Percentiles rank a stretch among this genome's conserved stretches.
Conservation (phyloP, 1,284 basidiomycete species). For the Cryptococcus depauperatus region DNA sequence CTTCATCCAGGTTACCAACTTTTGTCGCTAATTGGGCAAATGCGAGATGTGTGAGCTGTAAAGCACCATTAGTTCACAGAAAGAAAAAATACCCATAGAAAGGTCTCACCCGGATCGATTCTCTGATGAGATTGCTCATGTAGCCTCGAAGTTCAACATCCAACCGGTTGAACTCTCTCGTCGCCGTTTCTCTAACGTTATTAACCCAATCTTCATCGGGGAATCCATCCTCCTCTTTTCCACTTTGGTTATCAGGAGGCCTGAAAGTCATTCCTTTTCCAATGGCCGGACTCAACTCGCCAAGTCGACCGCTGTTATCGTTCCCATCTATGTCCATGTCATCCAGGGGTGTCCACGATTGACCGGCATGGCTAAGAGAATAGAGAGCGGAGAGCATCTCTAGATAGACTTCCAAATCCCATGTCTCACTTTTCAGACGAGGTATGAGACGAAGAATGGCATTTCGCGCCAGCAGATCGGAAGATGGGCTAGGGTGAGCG, state of each 20-base stretch:
- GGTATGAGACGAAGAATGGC: conserved; percentile 27
- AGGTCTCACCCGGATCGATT: conserved; percentile 37
- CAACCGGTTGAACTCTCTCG: conserved; percentile 18
- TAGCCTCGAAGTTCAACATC: conserved; percentile 39
- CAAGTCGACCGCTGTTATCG: neutral
- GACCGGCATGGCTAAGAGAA: conserved; percentile 5
- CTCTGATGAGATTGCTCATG: conserved; percentile 41
- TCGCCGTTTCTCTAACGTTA: neutral
- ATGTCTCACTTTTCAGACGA: conserved; percentile 23
- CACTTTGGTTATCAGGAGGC: neutral
- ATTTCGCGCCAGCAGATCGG: conserved; percentile 17
- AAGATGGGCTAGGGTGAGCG: conserved; percentile 11
- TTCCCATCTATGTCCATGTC: neutral
- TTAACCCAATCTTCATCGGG: conserved; percentile 28
- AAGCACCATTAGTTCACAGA: neutral
- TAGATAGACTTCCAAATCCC: conserved; percentile 20
- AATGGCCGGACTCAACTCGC: neutral
- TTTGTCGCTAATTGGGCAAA: conserved; percentile 32
- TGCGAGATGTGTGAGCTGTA: conserved; percentile 39
- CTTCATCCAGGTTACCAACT: conserved; percentile 20
- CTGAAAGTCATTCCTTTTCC: neutral
- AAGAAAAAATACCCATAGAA: neutral
- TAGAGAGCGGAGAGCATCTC: conserved; percentile 9
- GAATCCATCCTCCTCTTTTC: conserved; percentile 16
- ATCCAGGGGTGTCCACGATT: neutral